phyloP scores from a whole-genome alignment of 345 rosid genomes.

The Psidium guajava region DNA sequence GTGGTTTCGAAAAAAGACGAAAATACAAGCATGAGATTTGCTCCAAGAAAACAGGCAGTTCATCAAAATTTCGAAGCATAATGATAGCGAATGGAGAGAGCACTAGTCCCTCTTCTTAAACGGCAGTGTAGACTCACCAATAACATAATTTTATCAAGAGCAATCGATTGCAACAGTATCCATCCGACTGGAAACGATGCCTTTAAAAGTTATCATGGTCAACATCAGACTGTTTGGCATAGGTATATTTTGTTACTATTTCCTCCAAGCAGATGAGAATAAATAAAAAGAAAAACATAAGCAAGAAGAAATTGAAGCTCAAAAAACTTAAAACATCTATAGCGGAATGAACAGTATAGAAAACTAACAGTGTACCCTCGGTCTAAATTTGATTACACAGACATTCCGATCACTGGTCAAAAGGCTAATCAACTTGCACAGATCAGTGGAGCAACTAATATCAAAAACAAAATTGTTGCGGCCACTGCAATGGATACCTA shows the following conservation, averaged over 20 bases:
- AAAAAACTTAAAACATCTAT: background rate
- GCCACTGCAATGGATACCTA: background rate
- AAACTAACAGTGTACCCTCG: background rate
- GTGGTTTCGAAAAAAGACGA: background rate
- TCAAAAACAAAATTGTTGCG: conserved; percentile 39
- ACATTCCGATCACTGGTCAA: background rate
- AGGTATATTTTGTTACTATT: background rate
- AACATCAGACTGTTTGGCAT: background rate
- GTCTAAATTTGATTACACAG: background rate
- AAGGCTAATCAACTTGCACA: background rate
- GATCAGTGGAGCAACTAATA: conserved; percentile 27
- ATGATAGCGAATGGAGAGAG: no score
- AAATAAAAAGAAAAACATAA: background rate
- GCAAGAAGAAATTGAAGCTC: background rate
- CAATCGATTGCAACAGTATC: background rate
- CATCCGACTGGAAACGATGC: no score
- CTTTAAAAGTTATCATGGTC: no score
- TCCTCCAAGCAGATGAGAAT: background rate
- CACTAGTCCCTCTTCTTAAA: no score
- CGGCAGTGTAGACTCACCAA: no score
- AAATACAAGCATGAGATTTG: background rate
- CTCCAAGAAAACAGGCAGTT: background rate
- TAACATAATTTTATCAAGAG: no score
- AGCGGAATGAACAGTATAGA: background rate
- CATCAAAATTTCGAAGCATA: background rate